These are phyloP conservation scores for Fistulinella prunicolor DNA, from an alignment of 768 basidiomycete species.

Conservation along the genomic window DNA sequence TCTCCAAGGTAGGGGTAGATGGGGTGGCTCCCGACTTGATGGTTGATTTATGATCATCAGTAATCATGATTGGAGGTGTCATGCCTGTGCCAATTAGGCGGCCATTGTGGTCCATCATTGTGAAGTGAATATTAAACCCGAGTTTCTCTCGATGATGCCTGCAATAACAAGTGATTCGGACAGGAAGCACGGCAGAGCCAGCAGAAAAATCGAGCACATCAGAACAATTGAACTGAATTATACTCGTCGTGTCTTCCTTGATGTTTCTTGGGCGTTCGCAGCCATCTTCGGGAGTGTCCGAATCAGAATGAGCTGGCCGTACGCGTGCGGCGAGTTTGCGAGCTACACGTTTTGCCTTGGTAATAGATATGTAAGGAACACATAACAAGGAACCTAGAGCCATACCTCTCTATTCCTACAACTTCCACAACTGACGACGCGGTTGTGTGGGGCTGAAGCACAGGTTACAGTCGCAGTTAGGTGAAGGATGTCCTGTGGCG, in stretches of 20 bases:
- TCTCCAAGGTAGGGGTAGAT: slow-evolving; percentile 34
- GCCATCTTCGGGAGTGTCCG: slow-evolving; percentile 61
- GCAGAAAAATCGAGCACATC: slow-evolving; percentile 85
- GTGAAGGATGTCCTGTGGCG: slow-evolving; percentile 65
- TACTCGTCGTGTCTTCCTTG: slow-evolving; percentile 71
- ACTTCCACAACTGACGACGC: slow-evolving; percentile 80
- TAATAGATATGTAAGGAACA: slow-evolving; percentile 10
- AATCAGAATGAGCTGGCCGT: slow-evolving; percentile 72
- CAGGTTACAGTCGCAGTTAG: slow-evolving; percentile 75
- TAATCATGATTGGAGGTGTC: slow-evolving; percentile 95
- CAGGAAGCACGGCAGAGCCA: slow-evolving; percentile 86
- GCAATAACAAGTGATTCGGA: slow-evolving; percentile 97
- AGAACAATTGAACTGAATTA: slow-evolving; percentile 94
- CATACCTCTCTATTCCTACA: slow-evolving; percentile 84
- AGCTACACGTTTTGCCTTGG: slow-evolving; percentile 82
- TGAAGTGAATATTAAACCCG: slow-evolving; percentile 89
- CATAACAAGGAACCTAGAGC: slow-evolving; percentile 1
- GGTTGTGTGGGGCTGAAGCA: slow-evolving; percentile 72
- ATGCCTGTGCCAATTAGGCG: slow-evolving; percentile 77
- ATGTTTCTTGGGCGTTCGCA: slow-evolving; percentile 41
- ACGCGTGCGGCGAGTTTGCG: slow-evolving; percentile 86
- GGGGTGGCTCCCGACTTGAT: slow-evolving; percentile 27
- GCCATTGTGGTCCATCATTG: slow-evolving; percentile 76
- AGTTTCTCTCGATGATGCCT: slow-evolving; percentile 97
- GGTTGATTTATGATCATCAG: slow-evolving; percentile 95